These are phyloP conservation scores for Mycena amicta DNA, from an alignment of 768 basidiomycete genomes.

Conservation along the genomic window DNA sequence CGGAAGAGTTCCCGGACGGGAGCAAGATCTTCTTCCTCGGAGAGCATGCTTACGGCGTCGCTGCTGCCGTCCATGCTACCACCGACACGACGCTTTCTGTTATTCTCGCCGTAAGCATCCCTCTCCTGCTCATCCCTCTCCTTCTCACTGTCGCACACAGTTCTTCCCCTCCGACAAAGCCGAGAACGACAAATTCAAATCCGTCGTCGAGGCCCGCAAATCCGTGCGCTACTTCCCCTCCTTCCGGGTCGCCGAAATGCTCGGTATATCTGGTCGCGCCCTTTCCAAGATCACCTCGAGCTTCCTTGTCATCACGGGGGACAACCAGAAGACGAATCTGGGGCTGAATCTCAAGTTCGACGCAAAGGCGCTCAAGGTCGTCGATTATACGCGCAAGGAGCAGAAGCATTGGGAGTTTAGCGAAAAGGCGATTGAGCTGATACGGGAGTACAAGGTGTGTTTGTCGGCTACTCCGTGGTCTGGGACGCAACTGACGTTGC, in stretches of 20 bases:
- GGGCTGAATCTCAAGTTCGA: slow-evolving; percentile 97
- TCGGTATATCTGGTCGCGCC: slow-evolving; percentile 76
- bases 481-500: no score
- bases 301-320: slow-evolving; percentile 81
- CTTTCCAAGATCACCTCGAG: slow-evolving; percentile 92
- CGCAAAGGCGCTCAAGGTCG: slow-evolving; percentile 88
- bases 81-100: slow-evolving; percentile 74
- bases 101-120: slow-evolving; percentile 71
- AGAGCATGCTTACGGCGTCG: slow-evolving; percentile 92
- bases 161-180: slow-evolving; percentile 84
- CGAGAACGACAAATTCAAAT: slow-evolving; percentile 80
- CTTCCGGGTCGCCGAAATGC: slow-evolving; percentile 72
- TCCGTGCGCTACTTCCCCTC: slow-evolving; percentile 74
- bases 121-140: background rate
- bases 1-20: slow-evolving; percentile 88
- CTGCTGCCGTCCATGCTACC: slow-evolving; percentile 83
- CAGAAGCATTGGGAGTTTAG: slow-evolving; percentile 92
- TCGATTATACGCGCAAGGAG: slow-evolving; percentile 87
- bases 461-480: no score
- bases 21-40: slow-evolving; percentile 96
- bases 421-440: slow-evolving; percentile 77
- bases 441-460: slow-evolving; percentile 80
- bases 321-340: slow-evolving; percentile 82
- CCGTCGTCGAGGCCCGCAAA: slow-evolving; percentile 56
- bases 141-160: slow-evolving; percentile 42